These are phyloP conservation scores for Blastobotrys americana DNA, from an alignment of 805 yeast species.

Conservation along the genomic window DNA sequence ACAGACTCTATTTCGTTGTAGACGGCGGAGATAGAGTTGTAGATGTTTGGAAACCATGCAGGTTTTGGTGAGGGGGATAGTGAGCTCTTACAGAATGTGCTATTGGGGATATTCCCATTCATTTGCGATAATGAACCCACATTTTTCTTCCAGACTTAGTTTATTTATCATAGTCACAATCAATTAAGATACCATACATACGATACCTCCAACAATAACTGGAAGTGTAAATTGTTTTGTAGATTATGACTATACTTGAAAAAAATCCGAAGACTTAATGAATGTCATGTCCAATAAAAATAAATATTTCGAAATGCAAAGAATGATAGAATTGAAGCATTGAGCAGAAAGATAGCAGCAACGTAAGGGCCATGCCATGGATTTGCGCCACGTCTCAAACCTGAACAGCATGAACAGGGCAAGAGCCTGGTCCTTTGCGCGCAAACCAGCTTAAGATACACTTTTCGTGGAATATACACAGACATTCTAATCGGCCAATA, in stretches of 20 bases:
- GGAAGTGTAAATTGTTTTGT: too few species aligned
- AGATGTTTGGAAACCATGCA: conserved; percentile 64
- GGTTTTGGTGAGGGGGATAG: conserved; percentile 41
- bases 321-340: not conserved
- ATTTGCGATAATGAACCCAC: too few species aligned
- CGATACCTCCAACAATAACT: too few species aligned
- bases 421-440: conserved; percentile 74
- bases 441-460: conserved; percentile 92
- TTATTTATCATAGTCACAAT: too few species aligned
- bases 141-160: too few species aligned
- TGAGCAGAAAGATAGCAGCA: not conserved
- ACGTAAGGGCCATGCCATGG: not conserved
- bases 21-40: conserved; percentile 42
- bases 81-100: too few species aligned
- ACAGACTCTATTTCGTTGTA: conserved; percentile 46
- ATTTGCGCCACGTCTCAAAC: too few species aligned
- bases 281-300: not conserved
- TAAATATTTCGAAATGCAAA: not conserved
- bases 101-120: too few species aligned
- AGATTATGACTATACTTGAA: too few species aligned
- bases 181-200: too few species aligned
- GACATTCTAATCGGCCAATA: conserved; percentile 87
- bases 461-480: conserved; percentile 86
- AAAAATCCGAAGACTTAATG: not conserved
- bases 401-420: conserved; percentile 71